Evolutionary conservation across 2,329 filamentous ascomycete genomes (phyloP).

Genomic region (Tolypocladium ovalisporum): DNA sequence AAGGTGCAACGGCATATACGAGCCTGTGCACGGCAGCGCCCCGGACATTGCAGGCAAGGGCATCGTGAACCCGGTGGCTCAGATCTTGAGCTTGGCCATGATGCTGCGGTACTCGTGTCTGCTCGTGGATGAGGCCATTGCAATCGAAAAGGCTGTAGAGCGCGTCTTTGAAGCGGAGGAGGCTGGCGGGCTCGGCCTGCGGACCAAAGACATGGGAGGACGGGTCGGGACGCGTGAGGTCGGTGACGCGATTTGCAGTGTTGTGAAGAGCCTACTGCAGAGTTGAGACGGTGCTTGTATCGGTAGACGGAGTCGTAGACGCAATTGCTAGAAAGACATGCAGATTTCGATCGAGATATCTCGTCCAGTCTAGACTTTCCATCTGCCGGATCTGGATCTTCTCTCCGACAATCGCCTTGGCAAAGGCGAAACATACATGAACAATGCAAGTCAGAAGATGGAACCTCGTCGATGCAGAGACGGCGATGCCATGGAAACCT

Average conservation of each 20-base stretch:
- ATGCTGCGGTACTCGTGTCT: constrained; percentile 63
- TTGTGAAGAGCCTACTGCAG: constrained; percentile 2
- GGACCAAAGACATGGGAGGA: constrained; percentile 57
- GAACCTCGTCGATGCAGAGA: too few relatives aligned
- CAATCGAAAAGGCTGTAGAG: constrained; percentile 54
- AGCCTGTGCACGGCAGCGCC: not conserved
- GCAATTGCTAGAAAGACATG: not conserved
- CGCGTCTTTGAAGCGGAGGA: constrained; percentile 47
- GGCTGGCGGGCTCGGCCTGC: constrained; percentile 32
- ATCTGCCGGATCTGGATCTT: not conserved
- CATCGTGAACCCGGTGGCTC: constrained; percentile 19
- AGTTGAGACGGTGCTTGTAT: not conserved
- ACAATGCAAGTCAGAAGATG: too few relatives aligned
- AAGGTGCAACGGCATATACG: constrained; percentile 57
- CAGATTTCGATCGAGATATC: too few relatives aligned
- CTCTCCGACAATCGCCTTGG: not conserved
- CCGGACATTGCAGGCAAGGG: not conserved
- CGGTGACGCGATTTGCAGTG: constrained; percentile 43
- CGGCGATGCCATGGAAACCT: too few relatives aligned
- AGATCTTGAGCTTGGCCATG: constrained; percentile 62
- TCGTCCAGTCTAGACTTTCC: not conserved
- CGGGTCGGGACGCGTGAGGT: constrained; percentile 52
- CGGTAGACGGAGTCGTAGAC: too few relatives aligned
- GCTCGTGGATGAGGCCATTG: constrained; percentile 47
- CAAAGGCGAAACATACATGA: not conserved